Evolutionary conservation across 169 alveolate species (phyloP), one percentile per base, ranked within the genome.

Genomic region (Cryptosporidium bovis): DNA sequence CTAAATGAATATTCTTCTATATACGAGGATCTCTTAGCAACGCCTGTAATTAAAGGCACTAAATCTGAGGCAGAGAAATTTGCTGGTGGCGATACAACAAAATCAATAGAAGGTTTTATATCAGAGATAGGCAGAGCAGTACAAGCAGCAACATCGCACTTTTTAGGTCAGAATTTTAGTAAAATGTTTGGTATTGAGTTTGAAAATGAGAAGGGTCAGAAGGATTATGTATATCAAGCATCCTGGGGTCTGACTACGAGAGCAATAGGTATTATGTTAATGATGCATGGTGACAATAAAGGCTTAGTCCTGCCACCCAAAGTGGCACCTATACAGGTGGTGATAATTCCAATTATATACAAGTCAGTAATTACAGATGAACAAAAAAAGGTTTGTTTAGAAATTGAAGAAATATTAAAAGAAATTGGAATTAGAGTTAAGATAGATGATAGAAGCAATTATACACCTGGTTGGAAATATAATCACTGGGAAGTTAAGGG

Each of bases 171-270:
- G 71, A 98, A 97, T 94, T 99, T 99, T 91, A 96, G 99, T 40
- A 97, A 97, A 83, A 98, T 99, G 98, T 99, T 98, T 90, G 98
- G 95, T 56, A 96, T 99, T 82, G 92, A 93, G 90, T 98, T 94
- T 89, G 98, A 96, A 90, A 99, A 97, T 90, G 98, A 95, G 71
- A 91, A 95, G 51, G 97, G 97, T 29, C 90, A 93, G 31, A 96
- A 96, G 71, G 93, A 96, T 90, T 90, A 90, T 64, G 99, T 92
- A 0, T 97, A 97, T 94, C 98, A 98, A 90, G 98, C 99, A 50
- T 97, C 99, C 66, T 99, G 99, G 99, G 99, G 99, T 31, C 93
- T 98, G 71, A 97, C 99, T 16, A 98, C 99, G 40, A 94, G 99
- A 83, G 94, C 98, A 18, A 95, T 98, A 48, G 95, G 98, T 83